Evolutionary conservation across 106 monocot species (phyloP), one percentile per base, ranked within the genome.

Genomic region (Alisma plantagoaquatica): DNA sequence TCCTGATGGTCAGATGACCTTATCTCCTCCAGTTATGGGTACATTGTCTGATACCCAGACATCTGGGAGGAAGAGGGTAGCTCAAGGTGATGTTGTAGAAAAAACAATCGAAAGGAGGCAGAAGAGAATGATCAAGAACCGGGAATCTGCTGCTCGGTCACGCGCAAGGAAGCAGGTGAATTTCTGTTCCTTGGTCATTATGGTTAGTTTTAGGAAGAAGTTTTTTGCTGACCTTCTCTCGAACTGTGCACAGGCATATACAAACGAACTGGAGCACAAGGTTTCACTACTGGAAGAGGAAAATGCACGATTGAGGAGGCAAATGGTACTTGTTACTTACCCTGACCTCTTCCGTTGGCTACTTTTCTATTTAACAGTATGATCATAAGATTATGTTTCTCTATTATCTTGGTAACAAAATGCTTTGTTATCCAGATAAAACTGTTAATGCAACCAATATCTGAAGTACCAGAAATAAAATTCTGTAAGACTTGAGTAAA

Each of bases 91-190:
- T 3, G 16, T 66, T 17, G 66, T 31, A 46, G 57, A 27, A 57
- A 46, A 56, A 42, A 56, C 56, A 15, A 35, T 57, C 3, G 66
- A 55, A 27, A 55, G 65, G 44, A 54, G 27, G 27, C 66, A 66
- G 56, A 66, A 66, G 48, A 56, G 56, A 49, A 57, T 56, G 55
- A 57, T 56, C 46, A 66, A 66, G 48, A 66, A 66, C 44, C 46
- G 66, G 46, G 66, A 66, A 57, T 66, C 66, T 10, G 66, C 66
- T 57, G 66, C 66, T 3, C 42, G 66, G 14, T 66, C 66, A 16
- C 44, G 65, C 29, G 65, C 65, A 31, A 53, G 65, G 51, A 65
- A 65, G 44, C 65, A 65, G 65, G 65, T 38, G 30, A 4, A 14
- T 21, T 29, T 64, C 41, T n/a, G 10, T 33, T 17, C 21, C 10